phyloP scores from a whole-genome alignment of 2,329 filamentous ascomycete genomes.

The Penicillium sp. region DNA sequence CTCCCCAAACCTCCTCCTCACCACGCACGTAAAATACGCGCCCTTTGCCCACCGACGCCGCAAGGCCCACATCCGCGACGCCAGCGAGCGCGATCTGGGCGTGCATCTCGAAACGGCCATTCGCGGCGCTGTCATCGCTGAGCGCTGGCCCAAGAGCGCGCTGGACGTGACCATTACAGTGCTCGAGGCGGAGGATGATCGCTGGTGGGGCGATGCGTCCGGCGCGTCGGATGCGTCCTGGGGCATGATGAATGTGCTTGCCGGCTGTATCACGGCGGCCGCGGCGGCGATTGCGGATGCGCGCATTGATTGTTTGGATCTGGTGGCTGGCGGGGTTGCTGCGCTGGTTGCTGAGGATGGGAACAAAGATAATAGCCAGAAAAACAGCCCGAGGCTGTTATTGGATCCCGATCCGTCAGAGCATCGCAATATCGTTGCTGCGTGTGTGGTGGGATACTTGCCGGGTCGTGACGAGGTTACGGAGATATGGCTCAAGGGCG shows the following conservation, averaged over 20 bases:
- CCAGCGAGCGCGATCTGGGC: slow-evolving; percentile 80
- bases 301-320: slow-evolving; percentile 91
- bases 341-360: slow-evolving; percentile 59
- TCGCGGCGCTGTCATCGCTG: slow-evolving; percentile 82
- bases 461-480: slow-evolving; percentile 85
- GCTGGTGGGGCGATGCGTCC: slow-evolving; percentile 57
- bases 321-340: slow-evolving; percentile 83
- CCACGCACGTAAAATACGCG: slow-evolving; percentile 92
- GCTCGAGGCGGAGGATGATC: slow-evolving; percentile 85
- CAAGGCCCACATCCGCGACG: slow-evolving; percentile 80
- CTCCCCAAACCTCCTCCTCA: slow-evolving; percentile 85
- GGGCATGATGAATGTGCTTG: slow-evolving; percentile 87
- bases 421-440: slow-evolving; percentile 71
- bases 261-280: slow-evolving; percentile 88
- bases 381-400: slow-evolving; percentile 43
- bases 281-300: slow-evolving; percentile 91
- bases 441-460: slow-evolving; percentile 87
- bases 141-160: slow-evolving; percentile 96
- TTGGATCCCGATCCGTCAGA: slow-evolving; percentile 81
- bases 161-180: slow-evolving; percentile 94
- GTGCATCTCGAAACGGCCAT: slow-evolving; percentile 89
- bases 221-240: slow-evolving; percentile 61
- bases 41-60: slow-evolving; percentile 83
- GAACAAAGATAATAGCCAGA: slow-evolving; percentile 14
- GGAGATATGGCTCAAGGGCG: slow-evolving; percentile 89